Evolutionary conservation across 495 filamentous ascomycete species (phyloP).

Genomic region (Aspergillus olivimuriae): DNA sequence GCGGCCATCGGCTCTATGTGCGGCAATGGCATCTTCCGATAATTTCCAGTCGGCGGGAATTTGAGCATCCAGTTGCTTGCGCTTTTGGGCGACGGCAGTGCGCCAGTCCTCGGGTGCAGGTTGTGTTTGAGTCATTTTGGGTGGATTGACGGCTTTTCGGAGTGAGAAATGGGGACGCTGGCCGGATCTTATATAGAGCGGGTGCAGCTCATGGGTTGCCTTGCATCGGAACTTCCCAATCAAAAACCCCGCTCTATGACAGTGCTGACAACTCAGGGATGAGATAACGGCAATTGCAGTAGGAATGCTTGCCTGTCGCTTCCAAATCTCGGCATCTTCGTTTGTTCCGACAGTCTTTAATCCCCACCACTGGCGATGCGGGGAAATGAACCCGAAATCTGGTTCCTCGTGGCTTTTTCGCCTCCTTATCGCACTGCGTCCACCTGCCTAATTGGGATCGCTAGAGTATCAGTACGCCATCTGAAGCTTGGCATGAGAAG

Average conservation of each 20-base stretch:
- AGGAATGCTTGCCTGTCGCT: no score
- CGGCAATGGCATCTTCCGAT: background rate
- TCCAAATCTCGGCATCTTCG: no score
- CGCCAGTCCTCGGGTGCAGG: constrained; percentile 14
- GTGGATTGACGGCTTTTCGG: background rate
- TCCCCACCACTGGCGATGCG: background rate
- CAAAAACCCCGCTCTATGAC: no score
- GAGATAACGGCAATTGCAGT: no score
- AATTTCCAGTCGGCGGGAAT: constrained; percentile 26
- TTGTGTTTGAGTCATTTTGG: constrained; percentile 2
- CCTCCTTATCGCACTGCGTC: constrained; percentile 13
- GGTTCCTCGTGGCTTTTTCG: background rate
- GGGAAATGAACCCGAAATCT: no score
- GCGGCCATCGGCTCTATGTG: constrained; percentile 6
- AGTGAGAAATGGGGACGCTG: no score
- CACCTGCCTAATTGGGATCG: constrained; percentile 19
- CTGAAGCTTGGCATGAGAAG: no score
- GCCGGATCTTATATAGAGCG: no score
- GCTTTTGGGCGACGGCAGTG: constrained; percentile 17
- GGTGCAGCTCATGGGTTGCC: no score
- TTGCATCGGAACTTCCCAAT: no score
- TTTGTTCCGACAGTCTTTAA: background rate
- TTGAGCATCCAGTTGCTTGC: constrained; percentile 16
- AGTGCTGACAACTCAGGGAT: no score
- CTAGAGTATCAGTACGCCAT: background rate